Base-by-base conservation (phyloP, 2,329 filamentous ascomycete genomes). In the Neofusicoccum cordaticola region DNA sequence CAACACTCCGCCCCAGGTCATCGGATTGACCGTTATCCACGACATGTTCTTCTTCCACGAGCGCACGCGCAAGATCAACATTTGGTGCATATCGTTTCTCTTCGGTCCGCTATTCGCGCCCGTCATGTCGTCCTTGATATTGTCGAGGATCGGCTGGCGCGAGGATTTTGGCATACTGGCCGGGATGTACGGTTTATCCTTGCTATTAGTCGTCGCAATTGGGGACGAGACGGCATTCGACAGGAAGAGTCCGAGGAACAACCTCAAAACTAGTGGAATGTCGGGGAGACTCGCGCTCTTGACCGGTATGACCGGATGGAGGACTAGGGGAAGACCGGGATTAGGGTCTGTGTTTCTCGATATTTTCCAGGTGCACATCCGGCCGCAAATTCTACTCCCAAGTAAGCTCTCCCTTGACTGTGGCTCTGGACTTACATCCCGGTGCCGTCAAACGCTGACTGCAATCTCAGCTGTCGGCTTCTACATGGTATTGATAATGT, bases 41-140 rank as follows among this genome's bases (percentile, higher is more conserved):
- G 75, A 77, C 58, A 72, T 77, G 73, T 77, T 76, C 67, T 77
- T 69, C 69, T 76, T 76, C 66, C 74, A 77, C 45, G 74, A 77
- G 63, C 74, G 73, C 42, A 72, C 74, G 2, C 67, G 74, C 5
- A 75, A 74, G 53, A 72, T 75, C 60, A 74, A 73, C 19, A 44
- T 42, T 4, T 63, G 60, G 60, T 67, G 64, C 17, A 62, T 68
- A 42, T 35, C 41, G 7, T 68, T 68, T 39, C 52, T 68, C 4
- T 45, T 66, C 11, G 68, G 60, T 2, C 73, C 73, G 4, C 74
- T 73, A 37, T 68, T 74, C 11, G 72, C 72, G 2, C 73, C 73
- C 1, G 72, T 73, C 58, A 69, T 75, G 39, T 63, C 60, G n/a
- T 50, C 44, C 6, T 31, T 63, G 37, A 42, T 51, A 8, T 12